These are phyloP conservation scores for Penicillium cosmopolitanum DNA, from an alignment of 495 filamentous ascomycete genomes.

Conservation along the genomic window DNA sequence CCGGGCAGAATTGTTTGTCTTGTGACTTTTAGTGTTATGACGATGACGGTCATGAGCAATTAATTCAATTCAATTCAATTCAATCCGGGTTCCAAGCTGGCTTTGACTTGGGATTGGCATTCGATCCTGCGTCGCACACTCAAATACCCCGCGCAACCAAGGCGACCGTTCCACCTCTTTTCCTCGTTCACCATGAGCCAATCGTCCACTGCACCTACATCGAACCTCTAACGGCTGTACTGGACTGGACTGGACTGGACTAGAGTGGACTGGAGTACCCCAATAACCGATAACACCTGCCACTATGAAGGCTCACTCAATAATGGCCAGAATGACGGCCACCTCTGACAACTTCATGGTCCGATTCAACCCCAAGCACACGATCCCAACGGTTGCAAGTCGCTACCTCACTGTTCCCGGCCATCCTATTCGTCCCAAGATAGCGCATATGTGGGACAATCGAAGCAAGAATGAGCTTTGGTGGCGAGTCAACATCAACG, in stretches of 20 bases:
- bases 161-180: too few species aligned
- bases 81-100: neutral
- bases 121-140: too few species aligned
- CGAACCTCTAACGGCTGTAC: neutral
- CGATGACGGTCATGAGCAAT: neutral
- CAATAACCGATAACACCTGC: neutral
- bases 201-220: slow-evolving; percentile 21
- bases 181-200: neutral
- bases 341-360: slow-evolving; percentile 26
- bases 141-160: too few species aligned
- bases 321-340: neutral
- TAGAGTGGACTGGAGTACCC: neutral
- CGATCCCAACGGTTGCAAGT: slow-evolving; percentile 33
- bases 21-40: neutral
- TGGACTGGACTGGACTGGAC: neutral
- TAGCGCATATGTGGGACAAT: slow-evolving; percentile 35
- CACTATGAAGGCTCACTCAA: slow-evolving; percentile 17
- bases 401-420: slow-evolving; percentile 32
- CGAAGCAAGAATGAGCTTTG: slow-evolving; percentile 51
- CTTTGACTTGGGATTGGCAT: neutral
- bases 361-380: slow-evolving; percentile 27
- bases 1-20: slow-evolving; percentile 1
- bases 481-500: slow-evolving; percentile 42
- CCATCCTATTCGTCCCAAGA: slow-evolving; percentile 43
- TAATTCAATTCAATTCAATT: too few species aligned